These are phyloP conservation scores for Microdochium bolleyi DNA, from an alignment of 2,329 filamentous ascomycete species.

Conservation along the genomic window DNA sequence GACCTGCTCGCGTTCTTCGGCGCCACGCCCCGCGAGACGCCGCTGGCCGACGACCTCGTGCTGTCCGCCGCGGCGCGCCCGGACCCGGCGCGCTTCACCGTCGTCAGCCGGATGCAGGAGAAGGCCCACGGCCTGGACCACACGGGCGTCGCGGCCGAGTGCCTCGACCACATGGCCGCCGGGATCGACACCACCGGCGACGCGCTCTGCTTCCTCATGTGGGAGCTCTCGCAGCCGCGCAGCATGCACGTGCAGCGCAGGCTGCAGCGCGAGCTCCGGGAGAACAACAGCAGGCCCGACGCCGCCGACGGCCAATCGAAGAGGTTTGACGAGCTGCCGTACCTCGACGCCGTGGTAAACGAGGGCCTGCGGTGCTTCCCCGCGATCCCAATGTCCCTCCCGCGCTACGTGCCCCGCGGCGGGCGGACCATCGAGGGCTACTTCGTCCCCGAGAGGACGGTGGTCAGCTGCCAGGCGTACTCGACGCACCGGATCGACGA, in stretches of 20 bases:
- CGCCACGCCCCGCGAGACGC: conserved; percentile 46
- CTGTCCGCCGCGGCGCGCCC: conserved; percentile 37
- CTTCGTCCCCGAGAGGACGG: conserved; percentile 41
- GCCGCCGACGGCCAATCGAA: conserved; percentile 5
- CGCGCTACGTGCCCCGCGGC: conserved; percentile 45
- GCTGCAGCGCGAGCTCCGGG: conserved; percentile 43
- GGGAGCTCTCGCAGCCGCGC: conserved; percentile 56
- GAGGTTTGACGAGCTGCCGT: conserved; percentile 42
- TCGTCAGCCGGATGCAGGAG: conserved; percentile 50
- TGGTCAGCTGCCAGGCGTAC: conserved; percentile 54
- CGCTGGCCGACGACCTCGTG: conserved; percentile 52
- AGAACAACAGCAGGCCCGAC: not conserved
- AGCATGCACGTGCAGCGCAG: conserved; percentile 41
- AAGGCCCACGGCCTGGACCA: conserved; percentile 38
- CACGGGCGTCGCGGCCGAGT: conserved; percentile 57
- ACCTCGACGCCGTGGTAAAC: conserved; percentile 55
- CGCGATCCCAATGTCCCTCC: conserved; percentile 60
- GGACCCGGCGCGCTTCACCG: conserved; percentile 43
- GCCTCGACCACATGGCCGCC: conserved; percentile 63
- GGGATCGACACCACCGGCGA: conserved; percentile 68
- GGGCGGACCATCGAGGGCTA: conserved; percentile 49
- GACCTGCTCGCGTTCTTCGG: conserved; percentile 34
- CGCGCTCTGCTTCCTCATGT: conserved; percentile 62
- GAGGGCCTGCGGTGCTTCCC: conserved; percentile 57
- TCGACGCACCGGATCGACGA: conserved; percentile 51